Percentiles rank a stretch among this genome's conserved stretches.
Evolutionary conservation across 78 protist genomes (phyloP).

Genomic region (Polysphondylium violaceum): DNA sequence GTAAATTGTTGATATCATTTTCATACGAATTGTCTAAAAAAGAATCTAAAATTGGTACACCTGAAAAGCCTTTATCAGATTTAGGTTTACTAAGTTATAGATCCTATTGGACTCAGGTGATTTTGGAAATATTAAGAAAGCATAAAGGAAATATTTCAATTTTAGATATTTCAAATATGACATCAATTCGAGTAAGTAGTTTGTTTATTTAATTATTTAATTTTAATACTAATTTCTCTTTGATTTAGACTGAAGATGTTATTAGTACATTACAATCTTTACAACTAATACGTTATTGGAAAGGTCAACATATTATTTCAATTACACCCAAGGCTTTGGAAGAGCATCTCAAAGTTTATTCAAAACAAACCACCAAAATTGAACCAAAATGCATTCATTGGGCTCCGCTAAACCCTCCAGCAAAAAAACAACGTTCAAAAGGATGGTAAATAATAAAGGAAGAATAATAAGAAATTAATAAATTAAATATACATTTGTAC

Average conservation of each 20-base stretch:
- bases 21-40: slow-evolving; percentile 94
- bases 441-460: not conserved
- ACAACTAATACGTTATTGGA: slow-evolving; percentile 89
- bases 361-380: slow-evolving; percentile 65
- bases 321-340: slow-evolving; percentile 89
- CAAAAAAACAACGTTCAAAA: slow-evolving; percentile 38
- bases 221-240: no score
- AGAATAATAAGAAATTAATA: no score
- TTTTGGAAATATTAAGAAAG: slow-evolving; percentile 49
- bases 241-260: slow-evolving; percentile 93
- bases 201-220: no score
- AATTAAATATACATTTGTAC: no score
- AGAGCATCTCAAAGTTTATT: slow-evolving; percentile 76
- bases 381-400: slow-evolving; percentile 81
- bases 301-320: slow-evolving; percentile 89
- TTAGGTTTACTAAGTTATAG: slow-evolving; percentile 94
- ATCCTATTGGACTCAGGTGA: slow-evolving; percentile 89
- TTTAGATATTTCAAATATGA: slow-evolving; percentile 80
- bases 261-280: slow-evolving; percentile 88
- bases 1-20: slow-evolving; percentile 93
- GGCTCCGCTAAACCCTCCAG: slow-evolving; percentile 30
- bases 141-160: slow-evolving; percentile 60
- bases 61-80: slow-evolving; percentile 99
- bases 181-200: slow-evolving; percentile 86
- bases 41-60: slow-evolving; percentile 96